These are phyloP conservation scores for Phyllosticta citrichinensis DNA, from an alignment of 2,329 filamentous ascomycete genomes.

Conservation along the genomic window DNA sequence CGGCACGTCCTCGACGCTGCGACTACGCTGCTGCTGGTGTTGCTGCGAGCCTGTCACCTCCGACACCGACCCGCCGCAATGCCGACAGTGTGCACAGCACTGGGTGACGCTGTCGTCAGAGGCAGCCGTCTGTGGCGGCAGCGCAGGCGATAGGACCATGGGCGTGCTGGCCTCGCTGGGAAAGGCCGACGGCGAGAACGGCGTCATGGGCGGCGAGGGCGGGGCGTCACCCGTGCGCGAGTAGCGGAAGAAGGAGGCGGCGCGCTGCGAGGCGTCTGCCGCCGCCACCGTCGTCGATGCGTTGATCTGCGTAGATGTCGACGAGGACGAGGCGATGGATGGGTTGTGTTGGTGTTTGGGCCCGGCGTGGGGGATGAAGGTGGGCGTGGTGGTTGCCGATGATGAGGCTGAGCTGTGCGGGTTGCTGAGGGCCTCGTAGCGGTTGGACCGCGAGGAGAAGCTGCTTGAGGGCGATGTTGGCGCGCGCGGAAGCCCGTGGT, in stretches of 20 bases:
- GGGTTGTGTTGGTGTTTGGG: neutral
- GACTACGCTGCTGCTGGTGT: neutral
- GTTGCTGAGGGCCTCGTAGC: constrained; percentile 7
- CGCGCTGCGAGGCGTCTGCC: neutral
- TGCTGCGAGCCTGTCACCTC: neutral
- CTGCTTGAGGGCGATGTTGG: constrained; percentile 5
- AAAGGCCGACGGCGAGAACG: constrained; percentile 8
- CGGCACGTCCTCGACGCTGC: constrained; percentile 3
- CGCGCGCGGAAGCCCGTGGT: constrained; percentile 7
- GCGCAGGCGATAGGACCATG: neutral
- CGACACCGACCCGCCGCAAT: neutral
- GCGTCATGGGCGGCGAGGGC: constrained; percentile 7
- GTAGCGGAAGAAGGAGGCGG: neutral
- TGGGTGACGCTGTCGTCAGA: neutral
- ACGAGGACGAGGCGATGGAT: neutral
- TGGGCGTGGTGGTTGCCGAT: neutral
- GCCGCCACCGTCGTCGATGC: neutral
- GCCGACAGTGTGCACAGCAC: neutral
- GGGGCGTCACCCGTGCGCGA: constrained; percentile 15
- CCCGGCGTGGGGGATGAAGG: neutral
- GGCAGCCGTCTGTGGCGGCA: neutral
- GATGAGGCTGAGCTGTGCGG: neutral
- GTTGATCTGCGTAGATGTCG: neutral
- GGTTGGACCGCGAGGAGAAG: constrained; percentile 5
- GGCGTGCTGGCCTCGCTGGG: neutral